These are phyloP conservation scores for Singerocomus inundabilis DNA, from an alignment of 1,284 basidiomycete species.

Conservation along the genomic window DNA sequence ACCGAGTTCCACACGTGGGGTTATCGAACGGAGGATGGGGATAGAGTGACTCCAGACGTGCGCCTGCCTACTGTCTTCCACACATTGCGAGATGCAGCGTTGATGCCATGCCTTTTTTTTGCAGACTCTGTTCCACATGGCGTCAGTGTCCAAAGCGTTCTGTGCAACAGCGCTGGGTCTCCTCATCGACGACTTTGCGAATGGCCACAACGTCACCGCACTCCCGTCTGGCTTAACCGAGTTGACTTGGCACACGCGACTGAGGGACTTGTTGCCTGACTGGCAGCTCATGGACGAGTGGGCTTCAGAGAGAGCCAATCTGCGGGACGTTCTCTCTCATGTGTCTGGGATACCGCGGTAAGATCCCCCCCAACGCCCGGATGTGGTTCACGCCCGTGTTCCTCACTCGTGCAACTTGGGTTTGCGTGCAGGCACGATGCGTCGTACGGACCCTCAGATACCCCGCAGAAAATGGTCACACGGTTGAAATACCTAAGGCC, in stretches of 20 bases:
- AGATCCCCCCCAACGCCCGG: no score
- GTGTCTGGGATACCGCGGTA: slow-evolving; percentile 39
- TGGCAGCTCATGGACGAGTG: slow-evolving; percentile 38
- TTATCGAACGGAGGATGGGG: slow-evolving; percentile 21
- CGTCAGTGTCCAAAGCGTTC: slow-evolving; percentile 41
- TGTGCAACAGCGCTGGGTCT: slow-evolving; percentile 39
- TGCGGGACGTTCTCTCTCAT: slow-evolving; percentile 41
- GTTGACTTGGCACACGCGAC: slow-evolving; percentile 37
- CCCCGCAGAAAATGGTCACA: slow-evolving; percentile 24
- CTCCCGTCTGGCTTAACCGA: slow-evolving; percentile 33
- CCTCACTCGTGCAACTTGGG: not conserved
- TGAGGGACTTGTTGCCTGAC: slow-evolving; percentile 38
- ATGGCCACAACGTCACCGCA: slow-evolving; percentile 35
- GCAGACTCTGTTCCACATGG: slow-evolving; percentile 41
- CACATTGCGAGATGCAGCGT: not conserved
- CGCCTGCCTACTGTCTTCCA: not conserved
- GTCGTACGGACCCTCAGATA: slow-evolving; percentile 33
- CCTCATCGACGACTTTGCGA: slow-evolving; percentile 39
- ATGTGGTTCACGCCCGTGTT: no score
- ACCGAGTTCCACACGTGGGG: slow-evolving; percentile 28
- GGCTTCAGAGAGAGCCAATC: slow-evolving; percentile 34
- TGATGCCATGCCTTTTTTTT: not conserved
- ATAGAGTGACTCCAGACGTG: slow-evolving; percentile 22
- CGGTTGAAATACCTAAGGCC: slow-evolving; percentile 37
- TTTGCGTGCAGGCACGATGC: slow-evolving; percentile 38